phyloP scores from a whole-genome alignment of 2,329 filamentous ascomycete species.

The Elsinoe fawcettii region DNA sequence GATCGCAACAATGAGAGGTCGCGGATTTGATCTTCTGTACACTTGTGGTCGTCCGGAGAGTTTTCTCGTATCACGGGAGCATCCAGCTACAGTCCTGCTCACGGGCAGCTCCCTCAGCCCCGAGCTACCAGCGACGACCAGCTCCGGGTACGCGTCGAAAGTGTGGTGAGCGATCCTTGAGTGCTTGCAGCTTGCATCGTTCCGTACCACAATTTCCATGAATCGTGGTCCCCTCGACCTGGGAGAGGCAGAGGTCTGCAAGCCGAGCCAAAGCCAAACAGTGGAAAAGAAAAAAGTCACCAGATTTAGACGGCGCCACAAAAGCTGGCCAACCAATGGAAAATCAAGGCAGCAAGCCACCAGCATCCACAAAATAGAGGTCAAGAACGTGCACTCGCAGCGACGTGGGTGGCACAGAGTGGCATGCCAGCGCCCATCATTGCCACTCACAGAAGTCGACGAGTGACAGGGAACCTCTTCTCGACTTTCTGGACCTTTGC shows the following conservation, averaged over 20 bases:
- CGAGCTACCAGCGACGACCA: neutral
- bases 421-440: conserved; percentile 7
- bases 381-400: neutral
- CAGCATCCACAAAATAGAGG: neutral
- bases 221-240: conserved; percentile 6
- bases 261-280: conserved; percentile 3
- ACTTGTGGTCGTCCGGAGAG: neutral
- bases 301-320: neutral
- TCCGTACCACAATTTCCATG: neutral
- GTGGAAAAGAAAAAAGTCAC: neutral
- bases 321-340: neutral
- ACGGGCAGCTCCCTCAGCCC: neutral
- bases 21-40: neutral
- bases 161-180: neutral
- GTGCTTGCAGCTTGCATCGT: conserved; percentile 12
- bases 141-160: neutral
- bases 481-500: neutral
- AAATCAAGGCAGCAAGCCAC: neutral
- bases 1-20: conserved; percentile 11
- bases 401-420: neutral
- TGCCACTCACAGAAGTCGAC: neutral
- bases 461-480: neutral
- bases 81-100: no score
- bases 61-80: neutral
- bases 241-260: neutral